A percentile compares a stretch with the other conserved stretches of the same genome.
phyloP scores from a whole-genome alignment of 2,329 filamentous ascomycete genomes.

The Paraconiothyrium brasiliense region DNA sequence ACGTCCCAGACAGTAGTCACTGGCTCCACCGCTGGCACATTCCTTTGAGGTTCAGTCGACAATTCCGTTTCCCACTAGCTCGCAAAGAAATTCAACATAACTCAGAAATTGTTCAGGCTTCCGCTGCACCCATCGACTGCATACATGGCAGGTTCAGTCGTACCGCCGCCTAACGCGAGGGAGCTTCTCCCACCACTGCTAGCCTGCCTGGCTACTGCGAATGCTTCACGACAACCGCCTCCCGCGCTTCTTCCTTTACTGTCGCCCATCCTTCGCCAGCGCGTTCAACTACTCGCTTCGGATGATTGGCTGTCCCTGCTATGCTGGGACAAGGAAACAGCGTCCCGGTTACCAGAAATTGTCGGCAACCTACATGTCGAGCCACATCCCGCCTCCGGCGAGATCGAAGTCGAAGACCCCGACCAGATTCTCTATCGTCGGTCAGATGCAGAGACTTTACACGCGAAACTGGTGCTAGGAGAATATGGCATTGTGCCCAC shows the following conservation, averaged over 20 bases:
- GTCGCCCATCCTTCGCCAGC: slow-evolving; percentile 70
- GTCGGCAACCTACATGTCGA: slow-evolving; percentile 72
- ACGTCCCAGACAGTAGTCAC: neutral
- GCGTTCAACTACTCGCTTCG: slow-evolving; percentile 70
- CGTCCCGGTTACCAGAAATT: slow-evolving; percentile 67
- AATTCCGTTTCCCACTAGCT: neutral
- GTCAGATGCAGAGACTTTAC: slow-evolving; percentile 79
- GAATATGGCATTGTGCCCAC: slow-evolving; percentile 71
- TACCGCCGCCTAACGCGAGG: slow-evolving; percentile 64
- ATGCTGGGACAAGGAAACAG: slow-evolving; percentile 70
- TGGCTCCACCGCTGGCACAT: slow-evolving; percentile 2
- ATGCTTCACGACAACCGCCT: slow-evolving; percentile 66
- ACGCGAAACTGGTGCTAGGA: slow-evolving; percentile 69
- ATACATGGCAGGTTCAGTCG: slow-evolving; percentile 61
- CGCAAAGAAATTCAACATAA: neutral
- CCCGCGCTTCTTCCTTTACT: slow-evolving; percentile 69
- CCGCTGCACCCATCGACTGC: neutral
- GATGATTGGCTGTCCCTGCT: slow-evolving; percentile 76
- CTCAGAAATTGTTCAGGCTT: neutral
- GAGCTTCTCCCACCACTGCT: slow-evolving; percentile 69
- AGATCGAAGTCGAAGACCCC: slow-evolving; percentile 78
- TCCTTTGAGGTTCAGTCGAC: neutral
- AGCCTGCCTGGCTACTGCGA: slow-evolving; percentile 70
- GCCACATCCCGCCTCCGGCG: slow-evolving; percentile 82
- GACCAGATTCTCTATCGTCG: slow-evolving; percentile 70